Evolutionary conservation across 768 basidiomycete species (phyloP), one percentile per base, ranked within the genome.

Genomic region (Austroboletus eburneus): DNA sequence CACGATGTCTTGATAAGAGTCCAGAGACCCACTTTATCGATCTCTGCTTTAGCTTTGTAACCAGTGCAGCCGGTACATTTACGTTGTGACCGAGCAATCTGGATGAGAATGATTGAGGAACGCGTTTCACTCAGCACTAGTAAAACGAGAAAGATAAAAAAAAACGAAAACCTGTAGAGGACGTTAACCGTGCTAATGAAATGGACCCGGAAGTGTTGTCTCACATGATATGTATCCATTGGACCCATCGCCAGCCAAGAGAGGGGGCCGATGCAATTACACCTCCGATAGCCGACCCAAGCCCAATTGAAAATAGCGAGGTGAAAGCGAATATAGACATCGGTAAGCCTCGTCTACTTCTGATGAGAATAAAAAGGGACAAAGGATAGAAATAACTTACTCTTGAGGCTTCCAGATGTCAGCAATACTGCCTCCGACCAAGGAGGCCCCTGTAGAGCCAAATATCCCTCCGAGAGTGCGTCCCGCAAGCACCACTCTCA

Each of bases 241-340:
- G 79, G 17, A 91, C 85, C 86, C 88, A 90, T 32, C 87, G 69
- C 87, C 88, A 91, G 50, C 72, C 72, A 5, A 89, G 66, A 24
- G 67, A 66, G 0, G 70, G 66, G 49, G 77, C 77, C 51, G 76
- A 72, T 56, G 87, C 78, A 27, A 87, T 72, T 75, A 81, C 84
- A 9, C 81, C 83, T 22, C 79, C 78, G 4, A 75, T 65, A 0
- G 83, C 64, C 0, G 87, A 80, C 5, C 83, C 88, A 2, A 89
- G 35, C 0, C 80, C 85, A 0, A 78, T 77, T 0, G 76, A 75
- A 8, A 73, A 76, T 14, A 89, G 54, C 0, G 81, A 80, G 2
- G 70, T 64, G 10, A 82, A 57, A 0, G 85, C 71, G 58, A 87
- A 92, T 1, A 85, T 46, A 0, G 83, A 70, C 87, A 90, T 90